These are phyloP conservation scores for Talaromyces albobiverticillius DNA, from an alignment of 2,329 filamentous ascomycete genomes.

Conservation along the genomic window DNA sequence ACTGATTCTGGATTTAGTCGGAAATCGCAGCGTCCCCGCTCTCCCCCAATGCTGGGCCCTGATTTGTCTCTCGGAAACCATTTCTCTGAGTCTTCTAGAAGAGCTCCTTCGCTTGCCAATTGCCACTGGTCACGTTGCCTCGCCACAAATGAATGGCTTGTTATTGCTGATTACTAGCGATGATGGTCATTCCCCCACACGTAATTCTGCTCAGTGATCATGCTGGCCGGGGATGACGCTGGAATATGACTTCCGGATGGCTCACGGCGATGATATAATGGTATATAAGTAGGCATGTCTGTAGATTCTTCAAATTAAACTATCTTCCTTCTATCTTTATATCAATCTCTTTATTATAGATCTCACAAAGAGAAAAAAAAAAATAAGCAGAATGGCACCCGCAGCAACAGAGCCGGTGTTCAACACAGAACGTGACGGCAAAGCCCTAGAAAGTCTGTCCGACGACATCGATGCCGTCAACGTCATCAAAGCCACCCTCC, in stretches of 20 bases:
- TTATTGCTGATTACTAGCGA: too few species aligned
- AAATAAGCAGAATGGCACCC: constrained; percentile 24
- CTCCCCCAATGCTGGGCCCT: background rate
- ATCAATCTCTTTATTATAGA: background rate
- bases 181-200: background rate
- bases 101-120: too few species aligned
- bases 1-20: too few species aligned
- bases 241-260: constrained; percentile 14
- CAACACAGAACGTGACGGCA: constrained; percentile 49
- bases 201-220: too few species aligned
- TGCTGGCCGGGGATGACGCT: too few species aligned
- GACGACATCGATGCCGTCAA: constrained; percentile 61
- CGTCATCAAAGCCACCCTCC: constrained; percentile 55
- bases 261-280: background rate
- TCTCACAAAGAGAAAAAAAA: background rate
- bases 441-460: constrained; percentile 57
- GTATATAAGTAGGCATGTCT: constrained; percentile 3
- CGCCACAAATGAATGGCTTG: too few species aligned
- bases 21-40: too few species aligned
- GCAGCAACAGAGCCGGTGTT: constrained; percentile 14
- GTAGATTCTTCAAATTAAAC: too few species aligned
- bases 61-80: constrained; percentile 17
- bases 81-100: too few species aligned
- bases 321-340: too few species aligned
- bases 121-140: too few species aligned